These are phyloP conservation scores for Begonia loranthoides DNA, from an alignment of 306 rosid species.

Conservation along the genomic window DNA sequence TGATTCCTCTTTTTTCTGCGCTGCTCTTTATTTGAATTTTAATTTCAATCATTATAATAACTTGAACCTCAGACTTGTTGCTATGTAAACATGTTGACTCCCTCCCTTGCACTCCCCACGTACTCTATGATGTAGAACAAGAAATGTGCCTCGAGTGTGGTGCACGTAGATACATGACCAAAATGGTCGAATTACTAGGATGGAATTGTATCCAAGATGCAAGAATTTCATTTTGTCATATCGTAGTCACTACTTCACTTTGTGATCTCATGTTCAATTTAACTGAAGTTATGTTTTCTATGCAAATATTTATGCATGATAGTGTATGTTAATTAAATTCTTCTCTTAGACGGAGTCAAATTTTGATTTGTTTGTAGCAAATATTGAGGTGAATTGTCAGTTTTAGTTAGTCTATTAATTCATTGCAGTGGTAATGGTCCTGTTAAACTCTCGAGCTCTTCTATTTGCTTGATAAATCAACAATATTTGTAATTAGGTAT, in stretches of 20 bases:
- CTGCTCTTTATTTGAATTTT: not conserved
- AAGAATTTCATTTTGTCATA: too few species aligned
- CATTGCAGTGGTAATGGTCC: slow-evolving; percentile 9
- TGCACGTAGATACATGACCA: not conserved
- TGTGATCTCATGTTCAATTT: too few species aligned
- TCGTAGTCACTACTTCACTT: too few species aligned
- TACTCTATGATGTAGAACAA: too few species aligned
- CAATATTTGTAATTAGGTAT: slow-evolving; percentile 43
- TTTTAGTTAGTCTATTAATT: too few species aligned
- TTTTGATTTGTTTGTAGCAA: not conserved
- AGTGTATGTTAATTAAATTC: not conserved
- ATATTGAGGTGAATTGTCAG: not conserved
- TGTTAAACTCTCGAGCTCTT: slow-evolving; percentile 14
- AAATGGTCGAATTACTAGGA: not conserved
- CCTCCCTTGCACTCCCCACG: too few species aligned
- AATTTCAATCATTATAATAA: not conserved
- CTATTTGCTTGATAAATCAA: slow-evolving; percentile 1
- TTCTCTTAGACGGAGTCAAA: not conserved
- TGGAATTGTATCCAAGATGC: too few species aligned
- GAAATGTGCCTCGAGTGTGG: not conserved
- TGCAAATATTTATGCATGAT: too few species aligned
- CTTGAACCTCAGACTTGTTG: too few species aligned
- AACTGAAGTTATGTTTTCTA: too few species aligned
- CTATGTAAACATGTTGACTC: too few species aligned
- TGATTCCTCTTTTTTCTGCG: not conserved